These are phyloP conservation scores for Colletotrichum lini DNA, from an alignment of 2,329 filamentous ascomycete genomes.

Conservation along the genomic window DNA sequence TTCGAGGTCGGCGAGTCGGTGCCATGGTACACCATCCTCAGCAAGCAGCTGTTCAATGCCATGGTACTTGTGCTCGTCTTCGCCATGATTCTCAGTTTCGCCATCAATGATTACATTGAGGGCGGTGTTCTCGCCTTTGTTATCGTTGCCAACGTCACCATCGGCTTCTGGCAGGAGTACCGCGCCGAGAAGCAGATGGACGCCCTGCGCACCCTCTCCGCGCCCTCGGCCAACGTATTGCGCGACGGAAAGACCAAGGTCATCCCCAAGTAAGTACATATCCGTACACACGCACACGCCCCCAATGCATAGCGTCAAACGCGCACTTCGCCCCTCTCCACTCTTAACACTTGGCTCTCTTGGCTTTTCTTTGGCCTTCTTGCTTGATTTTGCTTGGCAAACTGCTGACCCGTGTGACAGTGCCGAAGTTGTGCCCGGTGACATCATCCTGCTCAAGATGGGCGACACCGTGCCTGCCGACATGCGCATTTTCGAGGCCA, in stretches of 20 bases:
- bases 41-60: constrained; percentile 82
- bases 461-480: constrained; percentile 84
- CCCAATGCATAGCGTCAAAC: background rate
- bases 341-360: constrained; percentile 14
- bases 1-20: constrained; percentile 78
- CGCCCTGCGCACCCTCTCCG: constrained; percentile 72
- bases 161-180: constrained; percentile 77
- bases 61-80: constrained; percentile 85
- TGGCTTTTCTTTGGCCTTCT: constrained; percentile 2
- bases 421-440: constrained; percentile 78
- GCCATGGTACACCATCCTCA: constrained; percentile 78
- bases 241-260: constrained; percentile 71
- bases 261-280: constrained; percentile 67
- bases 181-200: constrained; percentile 78
- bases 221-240: constrained; percentile 74
- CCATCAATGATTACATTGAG: constrained; percentile 77
- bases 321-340: background rate
- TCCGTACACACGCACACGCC: background rate
- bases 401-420: constrained; percentile 52
- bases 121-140: constrained; percentile 77
- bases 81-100: constrained; percentile 81
- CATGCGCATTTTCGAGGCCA: constrained; percentile 77
- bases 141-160: constrained; percentile 78
- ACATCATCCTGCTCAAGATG: constrained; percentile 77
- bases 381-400: constrained; percentile 37